A percentile compares a stretch with the other conserved stretches of the same genome.
Conservation (phyloP, 106 monocot genomes). For the Phalaenopsis equestris region DNA sequence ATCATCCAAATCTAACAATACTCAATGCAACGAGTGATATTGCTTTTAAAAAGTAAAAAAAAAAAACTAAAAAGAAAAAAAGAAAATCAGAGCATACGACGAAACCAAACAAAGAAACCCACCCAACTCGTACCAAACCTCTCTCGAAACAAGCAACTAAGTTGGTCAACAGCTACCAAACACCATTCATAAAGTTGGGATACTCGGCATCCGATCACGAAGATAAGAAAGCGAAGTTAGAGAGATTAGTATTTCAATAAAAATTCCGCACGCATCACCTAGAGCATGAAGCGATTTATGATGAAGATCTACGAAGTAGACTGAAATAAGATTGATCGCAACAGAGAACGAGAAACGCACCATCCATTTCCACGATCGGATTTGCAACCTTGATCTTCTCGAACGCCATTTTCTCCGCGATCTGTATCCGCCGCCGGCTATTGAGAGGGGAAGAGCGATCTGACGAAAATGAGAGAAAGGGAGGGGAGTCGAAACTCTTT, state of each 20-base stretch:
- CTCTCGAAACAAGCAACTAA: background rate
- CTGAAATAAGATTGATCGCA: background rate
- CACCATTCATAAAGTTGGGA: background rate
- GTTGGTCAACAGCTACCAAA: background rate
- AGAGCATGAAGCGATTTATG: background rate
- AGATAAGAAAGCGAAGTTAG: background rate
- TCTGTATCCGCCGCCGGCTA: background rate
- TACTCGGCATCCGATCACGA: background rate
- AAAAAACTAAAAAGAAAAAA: too few species aligned
- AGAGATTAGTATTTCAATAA: background rate
- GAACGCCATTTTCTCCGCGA: conserved; percentile 30
- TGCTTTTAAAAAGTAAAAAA: too few species aligned
- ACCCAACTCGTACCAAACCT: background rate
- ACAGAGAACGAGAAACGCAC: conserved; percentile 17
- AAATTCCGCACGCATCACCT: background rate
- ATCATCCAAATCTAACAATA: too few species aligned
- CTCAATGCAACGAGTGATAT: too few species aligned
- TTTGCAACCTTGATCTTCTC: conserved; percentile 60
- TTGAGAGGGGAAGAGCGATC: background rate
- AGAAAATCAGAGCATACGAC: background rate
- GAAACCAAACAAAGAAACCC: background rate
- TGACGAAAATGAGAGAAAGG: background rate
- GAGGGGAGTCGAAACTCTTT: background rate
- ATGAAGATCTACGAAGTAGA: background rate
- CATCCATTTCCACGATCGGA: conserved; percentile 71